phyloP scores from a whole-genome alignment of 305 asterid species.

The Fraxinus floribunda region DNA sequence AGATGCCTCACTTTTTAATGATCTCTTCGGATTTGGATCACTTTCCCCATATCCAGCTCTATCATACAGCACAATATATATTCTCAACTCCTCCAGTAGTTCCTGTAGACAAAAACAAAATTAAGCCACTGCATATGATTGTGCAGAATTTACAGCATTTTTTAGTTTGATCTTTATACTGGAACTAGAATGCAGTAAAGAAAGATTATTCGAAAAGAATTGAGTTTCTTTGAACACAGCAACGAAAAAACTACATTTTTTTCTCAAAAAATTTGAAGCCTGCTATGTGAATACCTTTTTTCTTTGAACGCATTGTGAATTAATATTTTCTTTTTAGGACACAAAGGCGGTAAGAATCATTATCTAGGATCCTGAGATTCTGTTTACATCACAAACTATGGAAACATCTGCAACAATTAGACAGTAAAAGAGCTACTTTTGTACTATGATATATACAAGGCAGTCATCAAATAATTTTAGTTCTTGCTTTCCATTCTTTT shows the following conservation, averaged over 20 bases:
- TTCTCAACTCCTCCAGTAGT: conserved; percentile 57
- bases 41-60: conserved; percentile 96
- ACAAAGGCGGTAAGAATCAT: not conserved
- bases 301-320: not conserved
- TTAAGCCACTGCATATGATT: conserved; percentile 29
- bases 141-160: not conserved
- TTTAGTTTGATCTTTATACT: not conserved
- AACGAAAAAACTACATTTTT: not conserved
- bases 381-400: not conserved
- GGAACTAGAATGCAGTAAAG: not conserved
- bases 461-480: not conserved
- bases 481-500: not conserved
- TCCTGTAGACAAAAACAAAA: conserved; percentile 50
- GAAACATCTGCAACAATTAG: not conserved
- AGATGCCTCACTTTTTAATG: conserved; percentile 69
- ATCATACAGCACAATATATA: conserved; percentile 64
- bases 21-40: conserved; percentile 72
- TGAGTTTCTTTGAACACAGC: not conserved
- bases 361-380: not conserved
- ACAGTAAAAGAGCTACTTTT: not conserved
- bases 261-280: not conserved
- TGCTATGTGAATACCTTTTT: not conserved
- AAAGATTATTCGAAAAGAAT: not conserved
- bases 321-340: not conserved
- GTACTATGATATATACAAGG: not conserved